phyloP scores from a whole-genome alignment of 2,329 filamentous ascomycete genomes.

The Penicillium sp. region DNA sequence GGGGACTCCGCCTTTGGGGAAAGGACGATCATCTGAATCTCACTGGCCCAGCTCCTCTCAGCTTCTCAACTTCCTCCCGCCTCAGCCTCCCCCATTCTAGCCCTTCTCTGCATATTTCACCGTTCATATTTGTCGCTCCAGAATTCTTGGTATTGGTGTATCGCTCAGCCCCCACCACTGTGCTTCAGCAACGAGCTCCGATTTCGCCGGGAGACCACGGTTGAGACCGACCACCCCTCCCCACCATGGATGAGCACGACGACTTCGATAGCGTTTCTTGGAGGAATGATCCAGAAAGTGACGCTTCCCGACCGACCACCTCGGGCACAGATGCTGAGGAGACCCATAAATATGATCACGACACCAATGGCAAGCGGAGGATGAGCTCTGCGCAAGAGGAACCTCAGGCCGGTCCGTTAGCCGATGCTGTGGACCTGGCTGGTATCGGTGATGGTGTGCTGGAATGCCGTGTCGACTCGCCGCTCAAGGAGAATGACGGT shows the following conservation, averaged over 20 bases:
- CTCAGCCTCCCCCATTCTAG: slow-evolving; percentile 16
- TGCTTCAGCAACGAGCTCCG: slow-evolving; percentile 18
- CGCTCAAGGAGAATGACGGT: slow-evolving; percentile 93
- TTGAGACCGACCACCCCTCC: slow-evolving; percentile 19
- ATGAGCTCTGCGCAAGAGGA: slow-evolving; percentile 51
- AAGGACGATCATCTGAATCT: slow-evolving; percentile 28
- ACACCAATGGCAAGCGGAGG: slow-evolving; percentile 54
- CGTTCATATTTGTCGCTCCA: background rate
- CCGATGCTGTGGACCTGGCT: slow-evolving; percentile 62
- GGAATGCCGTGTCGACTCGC: slow-evolving; percentile 79
- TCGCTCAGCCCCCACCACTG: slow-evolving; percentile 9
- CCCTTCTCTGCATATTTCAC: slow-evolving; percentile 4
- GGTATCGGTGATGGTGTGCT: slow-evolving; percentile 73
- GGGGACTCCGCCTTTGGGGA: slow-evolving; percentile 30
- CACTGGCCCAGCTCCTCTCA: slow-evolving; percentile 5
- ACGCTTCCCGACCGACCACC: slow-evolving; percentile 47
- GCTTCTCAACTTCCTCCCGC: slow-evolving; percentile 25
- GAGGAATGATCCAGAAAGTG: slow-evolving; percentile 64
- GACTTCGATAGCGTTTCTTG: slow-evolving; percentile 83
- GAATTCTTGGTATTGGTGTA: slow-evolving; percentile 1
- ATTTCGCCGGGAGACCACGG: slow-evolving; percentile 23
- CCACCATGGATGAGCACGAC: slow-evolving; percentile 57
- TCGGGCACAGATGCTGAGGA: slow-evolving; percentile 48
- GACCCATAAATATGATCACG: slow-evolving; percentile 38
- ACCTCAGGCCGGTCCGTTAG: slow-evolving; percentile 54